Evolutionary conservation across 2,329 filamentous ascomycete species (phyloP).

Genomic region (Aureobasidium sp.): DNA sequence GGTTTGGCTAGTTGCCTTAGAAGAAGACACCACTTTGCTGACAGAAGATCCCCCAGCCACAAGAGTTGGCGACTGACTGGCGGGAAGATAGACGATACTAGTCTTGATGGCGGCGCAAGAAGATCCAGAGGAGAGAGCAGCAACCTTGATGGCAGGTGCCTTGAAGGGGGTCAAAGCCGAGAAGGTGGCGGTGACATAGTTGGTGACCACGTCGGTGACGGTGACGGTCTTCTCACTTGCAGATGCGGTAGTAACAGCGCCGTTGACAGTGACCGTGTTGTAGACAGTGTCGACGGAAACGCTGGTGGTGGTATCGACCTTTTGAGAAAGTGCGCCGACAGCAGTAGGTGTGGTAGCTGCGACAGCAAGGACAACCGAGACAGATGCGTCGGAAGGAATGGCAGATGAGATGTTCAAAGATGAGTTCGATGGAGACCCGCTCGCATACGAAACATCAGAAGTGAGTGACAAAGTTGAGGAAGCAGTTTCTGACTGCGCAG

Average conservation of each 20-base stretch:
- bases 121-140: background rate
- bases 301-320: slow-evolving; percentile 16
- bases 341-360: slow-evolving; percentile 4
- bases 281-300: slow-evolving; percentile 17
- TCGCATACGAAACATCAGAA: slow-evolving; percentile 6
- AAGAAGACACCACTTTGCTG: background rate
- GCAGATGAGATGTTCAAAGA: background rate
- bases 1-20: background rate
- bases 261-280: slow-evolving; percentile 15
- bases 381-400: slow-evolving; percentile 1
- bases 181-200: slow-evolving; percentile 15
- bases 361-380: background rate
- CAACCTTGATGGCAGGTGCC: background rate
- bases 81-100: slow-evolving; percentile 7
- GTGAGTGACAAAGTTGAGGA: slow-evolving; percentile 1
- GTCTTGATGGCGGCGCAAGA: slow-evolving; percentile 11
- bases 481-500: slow-evolving; percentile 1
- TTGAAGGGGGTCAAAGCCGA: slow-evolving; percentile 11
- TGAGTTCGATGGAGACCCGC: slow-evolving; percentile 11
- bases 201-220: slow-evolving; percentile 15
- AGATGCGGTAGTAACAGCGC: slow-evolving; percentile 12
- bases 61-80: slow-evolving; percentile 9
- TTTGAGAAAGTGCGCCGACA: slow-evolving; percentile 11
- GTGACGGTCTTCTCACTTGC: slow-evolving; percentile 15
- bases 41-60: background rate